Evolutionary conservation across 345 rosid genomes (phyloP), one percentile per base, ranked within the genome.

Genomic region (Sonneratia caseolaris): DNA sequence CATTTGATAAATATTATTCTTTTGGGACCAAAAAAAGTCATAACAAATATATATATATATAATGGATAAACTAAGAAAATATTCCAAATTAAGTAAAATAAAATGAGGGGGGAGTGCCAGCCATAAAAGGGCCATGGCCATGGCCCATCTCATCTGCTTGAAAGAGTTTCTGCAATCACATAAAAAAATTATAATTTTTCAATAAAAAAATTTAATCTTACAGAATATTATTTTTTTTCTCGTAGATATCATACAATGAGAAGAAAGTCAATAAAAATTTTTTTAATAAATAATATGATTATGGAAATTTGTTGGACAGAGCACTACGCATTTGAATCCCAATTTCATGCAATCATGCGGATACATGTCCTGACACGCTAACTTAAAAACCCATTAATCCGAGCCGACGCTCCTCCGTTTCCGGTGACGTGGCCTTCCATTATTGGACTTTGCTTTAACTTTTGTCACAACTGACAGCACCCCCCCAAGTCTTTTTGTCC

Each of bases 371-470:
- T 27, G 32, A 27, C 32, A 27, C 32, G 32, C 32, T 57, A 64
- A 18, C 68, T 16, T 71, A 42, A 42, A 9, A 4, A 42, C 10
- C 45, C 45, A 42, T 42, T 42, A 42, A 42, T 42, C 45, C 10
- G 45, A 42, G 10, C 5, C 10, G 61, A 72, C 75, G 42, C 69
- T 62, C 74, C 64, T 40, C 15, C 48, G 49, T 22, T 37, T 5
- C 48, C 19, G 45, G 0, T 48, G 75, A 72, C 64, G 70, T 72
- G 75, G 75, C 75, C 48, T 49, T 64, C 75, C 75, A 72, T 72
- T 72, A 72, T 72, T 72, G 75, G 75, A 24, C 36, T 49, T 72
- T 64, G 70, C 70, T 72, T 72, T 72, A 72, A 48, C 75, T 72
- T 42, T 72, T 72, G 43, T 37, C 75, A 72, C 55, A 65, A 48